Percentiles rank a stretch among this genome's conserved stretches.
phyloP scores from a whole-genome alignment of 2,329 filamentous ascomycete species.

The Cadophora sp. region DNA sequence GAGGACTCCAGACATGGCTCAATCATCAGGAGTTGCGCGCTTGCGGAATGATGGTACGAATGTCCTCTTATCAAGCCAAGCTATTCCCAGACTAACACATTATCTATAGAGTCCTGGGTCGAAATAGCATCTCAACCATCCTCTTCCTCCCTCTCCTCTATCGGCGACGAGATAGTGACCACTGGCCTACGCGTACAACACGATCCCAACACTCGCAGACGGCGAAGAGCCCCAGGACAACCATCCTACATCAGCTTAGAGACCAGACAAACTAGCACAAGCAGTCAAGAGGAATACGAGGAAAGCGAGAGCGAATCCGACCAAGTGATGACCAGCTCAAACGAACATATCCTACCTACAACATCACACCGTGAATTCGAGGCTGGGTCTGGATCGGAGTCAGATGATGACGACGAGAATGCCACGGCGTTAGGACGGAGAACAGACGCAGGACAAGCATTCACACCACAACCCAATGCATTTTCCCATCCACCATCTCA shows the following conservation, averaged over 20 bases:
- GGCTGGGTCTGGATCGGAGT: slow-evolving; percentile 52
- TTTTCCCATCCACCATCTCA: slow-evolving; percentile 80
- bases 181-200: slow-evolving; percentile 81
- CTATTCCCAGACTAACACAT: slow-evolving; percentile 17
- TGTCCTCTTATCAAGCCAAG: neutral
- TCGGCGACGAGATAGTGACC: slow-evolving; percentile 87
- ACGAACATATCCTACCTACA: slow-evolving; percentile 54
- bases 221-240: slow-evolving; percentile 52
- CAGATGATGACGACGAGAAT: slow-evolving; percentile 73
- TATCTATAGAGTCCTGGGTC: slow-evolving; percentile 85
- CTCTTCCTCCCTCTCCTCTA: slow-evolving; percentile 88
- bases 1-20: slow-evolving; percentile 16
- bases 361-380: slow-evolving; percentile 38
- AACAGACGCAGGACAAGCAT: slow-evolving; percentile 56
- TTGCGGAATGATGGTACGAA: slow-evolving; percentile 41
- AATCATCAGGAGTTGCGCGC: slow-evolving; percentile 31
- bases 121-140: slow-evolving; percentile 93
- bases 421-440: slow-evolving; percentile 75
- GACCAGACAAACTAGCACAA: slow-evolving; percentile 55
- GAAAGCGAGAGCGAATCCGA: slow-evolving; percentile 93
- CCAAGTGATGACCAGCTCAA: slow-evolving; percentile 64
- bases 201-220: slow-evolving; percentile 66
- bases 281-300: slow-evolving; percentile 93
- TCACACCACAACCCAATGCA: slow-evolving; percentile 89
- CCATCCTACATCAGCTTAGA: slow-evolving; percentile 50